These are phyloP conservation scores for Flaveria brownii DNA, from an alignment of 129 eudicot genomes.

Conservation along the genomic window DNA sequence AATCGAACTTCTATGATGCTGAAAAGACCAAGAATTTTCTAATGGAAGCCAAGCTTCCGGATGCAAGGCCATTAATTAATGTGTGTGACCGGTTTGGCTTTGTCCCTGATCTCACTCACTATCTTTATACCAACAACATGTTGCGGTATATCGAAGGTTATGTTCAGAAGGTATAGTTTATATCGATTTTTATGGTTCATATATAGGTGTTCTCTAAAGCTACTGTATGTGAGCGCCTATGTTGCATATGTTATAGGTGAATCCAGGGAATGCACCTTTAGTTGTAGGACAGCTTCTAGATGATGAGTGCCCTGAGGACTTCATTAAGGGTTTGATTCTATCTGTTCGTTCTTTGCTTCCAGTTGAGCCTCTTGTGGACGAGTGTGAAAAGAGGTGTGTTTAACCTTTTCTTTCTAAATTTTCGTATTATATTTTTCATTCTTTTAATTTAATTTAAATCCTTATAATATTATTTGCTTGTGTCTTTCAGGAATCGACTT, in stretches of 20 bases:
- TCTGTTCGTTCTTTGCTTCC: conserved; percentile 97
- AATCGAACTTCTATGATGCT: conserved; percentile 90
- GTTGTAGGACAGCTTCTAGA: conserved; percentile 96
- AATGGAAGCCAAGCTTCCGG: conserved; percentile 99
- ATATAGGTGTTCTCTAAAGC: background rate
- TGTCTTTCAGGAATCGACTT: conserved; percentile 77
- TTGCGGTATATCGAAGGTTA: conserved; percentile 98
- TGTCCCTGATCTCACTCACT: conserved; percentile 97
- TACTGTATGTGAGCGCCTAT: background rate
- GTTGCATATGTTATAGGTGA: conserved; percentile 50
- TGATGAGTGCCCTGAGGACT: conserved; percentile 97
- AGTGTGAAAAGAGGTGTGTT: conserved; percentile 84
- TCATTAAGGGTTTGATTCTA: conserved; percentile 83
- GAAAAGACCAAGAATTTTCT: conserved; percentile 90
- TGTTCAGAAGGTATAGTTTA: conserved; percentile 78
- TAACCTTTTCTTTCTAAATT: background rate
- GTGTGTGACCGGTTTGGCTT: conserved; percentile 97
- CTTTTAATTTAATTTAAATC: conserved; percentile 6
- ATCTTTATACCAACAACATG: conserved; percentile 89
- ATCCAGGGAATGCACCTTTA: conserved; percentile 93
- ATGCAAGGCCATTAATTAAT: conserved; percentile 94
- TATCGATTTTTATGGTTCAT: background rate
- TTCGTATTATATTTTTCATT: background rate
- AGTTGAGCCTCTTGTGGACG: conserved; percentile 95
- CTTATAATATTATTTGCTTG: conserved; percentile 26